These are phyloP conservation scores for Ustulina deusta DNA, from an alignment of 2,329 filamentous ascomycete species.

Conservation along the genomic window DNA sequence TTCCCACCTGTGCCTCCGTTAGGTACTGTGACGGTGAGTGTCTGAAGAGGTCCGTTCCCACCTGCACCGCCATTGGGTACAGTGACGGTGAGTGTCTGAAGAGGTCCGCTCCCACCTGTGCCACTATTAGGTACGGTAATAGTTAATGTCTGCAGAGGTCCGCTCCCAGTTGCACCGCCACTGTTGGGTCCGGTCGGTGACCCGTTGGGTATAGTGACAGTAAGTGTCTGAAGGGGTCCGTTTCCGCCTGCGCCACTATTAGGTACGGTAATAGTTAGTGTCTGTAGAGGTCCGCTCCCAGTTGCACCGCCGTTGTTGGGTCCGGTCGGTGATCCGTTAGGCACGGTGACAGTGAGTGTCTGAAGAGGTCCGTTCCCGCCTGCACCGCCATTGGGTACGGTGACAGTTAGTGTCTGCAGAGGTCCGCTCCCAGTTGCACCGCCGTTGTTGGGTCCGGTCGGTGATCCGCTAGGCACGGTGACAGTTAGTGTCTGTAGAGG, in stretches of 20 bases:
- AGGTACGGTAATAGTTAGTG: slow-evolving; percentile 23
- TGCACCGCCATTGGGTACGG: neutral
- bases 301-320: too few relatives aligned
- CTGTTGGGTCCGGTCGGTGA: too few relatives aligned
- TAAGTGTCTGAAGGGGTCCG: slow-evolving; percentile 24
- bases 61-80: slow-evolving; percentile 19
- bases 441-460: too few relatives aligned
- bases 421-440: slow-evolving; percentile 8
- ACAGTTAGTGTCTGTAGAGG: slow-evolving; percentile 29
- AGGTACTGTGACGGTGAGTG: slow-evolving; percentile 28
- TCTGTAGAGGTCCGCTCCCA: slow-evolving; percentile 18
- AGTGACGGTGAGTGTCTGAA: slow-evolving; percentile 35
- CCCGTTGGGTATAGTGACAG: slow-evolving; percentile 23
- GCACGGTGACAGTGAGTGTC: slow-evolving; percentile 27
- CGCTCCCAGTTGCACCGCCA: slow-evolving; percentile 7
- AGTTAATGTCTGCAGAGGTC: slow-evolving; percentile 31
- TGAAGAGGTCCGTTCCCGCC: slow-evolving; percentile 16
- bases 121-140: slow-evolving; percentile 15
- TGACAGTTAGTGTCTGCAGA: slow-evolving; percentile 32
- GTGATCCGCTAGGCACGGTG: slow-evolving; percentile 19
- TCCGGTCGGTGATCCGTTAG: too few relatives aligned
- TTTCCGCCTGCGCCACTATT: slow-evolving; percentile 1
- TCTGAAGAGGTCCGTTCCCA: slow-evolving; percentile 2
- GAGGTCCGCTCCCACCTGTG: slow-evolving; percentile 14
- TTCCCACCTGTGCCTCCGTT: slow-evolving; percentile 29